phyloP scores from a whole-genome alignment of 805 yeast genomes.

The Nakazawaea populi region DNA sequence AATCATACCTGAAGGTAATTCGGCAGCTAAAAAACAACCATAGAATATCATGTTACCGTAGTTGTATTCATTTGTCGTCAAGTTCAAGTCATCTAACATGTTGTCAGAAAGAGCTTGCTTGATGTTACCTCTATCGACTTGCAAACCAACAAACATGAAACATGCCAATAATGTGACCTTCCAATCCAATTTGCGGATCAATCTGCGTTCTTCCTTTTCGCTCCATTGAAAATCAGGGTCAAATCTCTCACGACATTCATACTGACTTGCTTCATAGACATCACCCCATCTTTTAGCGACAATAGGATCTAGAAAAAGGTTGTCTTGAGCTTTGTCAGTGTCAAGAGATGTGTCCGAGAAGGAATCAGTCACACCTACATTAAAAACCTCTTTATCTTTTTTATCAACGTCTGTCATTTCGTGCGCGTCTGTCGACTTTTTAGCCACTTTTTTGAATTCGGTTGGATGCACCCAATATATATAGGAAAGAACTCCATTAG shows the following conservation, averaged over 20 bases:
- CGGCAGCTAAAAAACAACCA: conserved; percentile 44
- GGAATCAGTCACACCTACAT: background rate
- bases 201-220: conserved; percentile 39
- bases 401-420: too few relatives aligned
- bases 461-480: too few relatives aligned
- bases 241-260: conserved; percentile 49
- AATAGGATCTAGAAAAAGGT: conserved; percentile 39
- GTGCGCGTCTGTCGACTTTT: too few relatives aligned
- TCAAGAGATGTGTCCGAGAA: background rate
- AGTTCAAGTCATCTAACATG: conserved; percentile 38
- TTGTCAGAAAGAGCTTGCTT: conserved; percentile 51
- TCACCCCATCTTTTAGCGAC: conserved; percentile 39
- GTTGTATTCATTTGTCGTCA: conserved; percentile 51
- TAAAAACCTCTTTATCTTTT: background rate
- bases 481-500: too few relatives aligned
- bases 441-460: too few relatives aligned
- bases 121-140: conserved; percentile 50
- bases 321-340: conserved; percentile 6
- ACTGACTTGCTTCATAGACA: conserved; percentile 40
- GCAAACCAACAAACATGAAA: conserved; percentile 47
- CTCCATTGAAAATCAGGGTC: conserved; percentile 59
- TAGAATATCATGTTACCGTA: conserved; percentile 39
- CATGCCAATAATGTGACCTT: conserved; percentile 49
- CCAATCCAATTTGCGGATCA: conserved; percentile 48
- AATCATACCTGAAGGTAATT: conserved; percentile 55